Evolutionary conservation across 2,329 filamentous ascomycete species (phyloP), one percentile per base, ranked within the genome.

Genomic region (Pseudogymnoascus sp.): DNA sequence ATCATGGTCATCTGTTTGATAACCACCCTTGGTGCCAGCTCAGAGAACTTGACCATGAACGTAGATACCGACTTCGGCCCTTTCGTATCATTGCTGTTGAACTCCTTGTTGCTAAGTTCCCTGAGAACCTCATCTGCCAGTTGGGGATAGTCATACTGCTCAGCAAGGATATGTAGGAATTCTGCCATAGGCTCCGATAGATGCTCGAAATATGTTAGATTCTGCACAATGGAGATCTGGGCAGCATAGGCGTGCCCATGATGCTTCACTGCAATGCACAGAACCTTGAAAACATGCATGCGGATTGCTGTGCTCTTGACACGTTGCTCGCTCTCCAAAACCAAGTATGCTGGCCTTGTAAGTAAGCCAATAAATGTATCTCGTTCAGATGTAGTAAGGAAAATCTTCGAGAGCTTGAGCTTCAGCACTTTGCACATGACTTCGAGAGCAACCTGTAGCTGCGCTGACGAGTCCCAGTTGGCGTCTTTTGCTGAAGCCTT

Each of bases 131-230:
- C 95, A 73, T 97, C 95, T 3, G 92, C 89, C 7, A 99, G 82
- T 72, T 99, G 95, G 14, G 93, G 90, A 73, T 97, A 96, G 76
- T 99, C 95, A 77, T 97, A 99, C 78, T 97, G 93, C 74, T 97
- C 93, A 0, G 93, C 88, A 25, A 99, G 81, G 71, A 97, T 99
- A 70, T 97, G 91, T 3, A 99, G 79, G 70, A 99, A 96, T 74
- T 99, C 96, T 34, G 95, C 95, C 95, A 99, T 99, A 1, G 95
- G 95, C 72, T 99, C 95, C 0, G 95, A 93, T n/a, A 99, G 79
- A 75, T 99, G 95, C 77, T 99, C 95, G 71, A 97, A 99, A 74
- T 99, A 99, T 4, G 95, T 96, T 68, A 99, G 78, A 73, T 95
- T 97, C 75, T 99, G 95, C 62, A 97, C 93, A 71, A 99, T 96